These are phyloP conservation scores for Tagetes erecta DNA, from an alignment of 129 eudicot species.

Conservation along the genomic window DNA sequence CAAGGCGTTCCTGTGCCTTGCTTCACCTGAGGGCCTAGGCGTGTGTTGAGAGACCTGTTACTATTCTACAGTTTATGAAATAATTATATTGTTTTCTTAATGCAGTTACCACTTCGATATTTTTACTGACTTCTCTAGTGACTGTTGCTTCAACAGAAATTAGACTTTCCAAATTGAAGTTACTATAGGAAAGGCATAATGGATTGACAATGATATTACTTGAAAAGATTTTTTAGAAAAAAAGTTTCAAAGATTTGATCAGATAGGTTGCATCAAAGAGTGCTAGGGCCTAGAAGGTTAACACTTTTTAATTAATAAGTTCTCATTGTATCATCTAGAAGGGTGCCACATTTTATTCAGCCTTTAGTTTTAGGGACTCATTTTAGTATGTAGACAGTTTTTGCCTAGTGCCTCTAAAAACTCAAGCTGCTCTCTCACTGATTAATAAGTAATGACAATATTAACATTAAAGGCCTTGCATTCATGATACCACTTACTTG, in stretches of 20 bases:
- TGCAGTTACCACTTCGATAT: not conserved
- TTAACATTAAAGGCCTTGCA: not conserved
- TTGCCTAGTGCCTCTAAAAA: not conserved
- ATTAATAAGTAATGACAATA: not conserved
- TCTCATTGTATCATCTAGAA: conserved; percentile 1
- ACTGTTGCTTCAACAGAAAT: not conserved
- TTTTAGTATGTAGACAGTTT: not conserved
- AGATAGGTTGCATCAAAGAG: not conserved
- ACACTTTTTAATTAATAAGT: not conserved
- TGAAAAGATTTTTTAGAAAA: not conserved
- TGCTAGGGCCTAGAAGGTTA: not conserved
- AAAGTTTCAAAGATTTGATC: not conserved
- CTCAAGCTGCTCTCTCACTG: not conserved
- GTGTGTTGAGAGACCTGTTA: not conserved
- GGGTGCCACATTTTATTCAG: not conserved
- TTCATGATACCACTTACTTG: not conserved
- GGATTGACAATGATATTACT: not conserved
- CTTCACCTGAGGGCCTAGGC: too few relatives aligned
- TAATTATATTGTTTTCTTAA: not conserved
- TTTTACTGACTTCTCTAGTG: not conserved
- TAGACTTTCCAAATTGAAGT: not conserved
- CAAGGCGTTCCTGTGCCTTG: too few relatives aligned
- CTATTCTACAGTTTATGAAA: not conserved
- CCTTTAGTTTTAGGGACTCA: conserved; percentile 7
- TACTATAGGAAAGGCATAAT: not conserved